Conservation (phyloP, 1,139 yeast species). For the Magnusiomyces suaveolens region DNA sequence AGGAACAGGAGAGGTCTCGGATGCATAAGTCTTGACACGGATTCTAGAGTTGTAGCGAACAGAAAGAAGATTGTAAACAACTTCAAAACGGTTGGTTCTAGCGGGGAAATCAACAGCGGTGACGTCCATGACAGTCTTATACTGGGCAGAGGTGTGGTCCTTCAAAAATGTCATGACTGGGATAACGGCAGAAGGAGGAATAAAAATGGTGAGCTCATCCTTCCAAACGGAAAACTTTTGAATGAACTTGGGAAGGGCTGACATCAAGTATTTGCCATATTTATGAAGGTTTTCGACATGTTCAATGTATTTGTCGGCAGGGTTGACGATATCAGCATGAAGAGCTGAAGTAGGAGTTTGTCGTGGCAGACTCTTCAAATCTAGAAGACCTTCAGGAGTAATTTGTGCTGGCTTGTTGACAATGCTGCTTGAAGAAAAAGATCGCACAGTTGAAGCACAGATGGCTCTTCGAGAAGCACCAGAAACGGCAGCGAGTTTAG, state of each 20-base stretch:
- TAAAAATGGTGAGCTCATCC: slow-evolving; percentile 70
- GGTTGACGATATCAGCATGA: slow-evolving; percentile 59
- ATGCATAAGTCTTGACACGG: slow-evolving; percentile 82
- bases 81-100: slow-evolving; percentile 76
- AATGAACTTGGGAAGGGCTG: slow-evolving; percentile 70
- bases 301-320: slow-evolving; percentile 64
- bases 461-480: neutral
- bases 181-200: slow-evolving; percentile 65
- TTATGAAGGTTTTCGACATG: slow-evolving; percentile 68
- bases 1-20: slow-evolving; percentile 75
- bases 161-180: slow-evolving; percentile 63
- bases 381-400: slow-evolving; percentile 29
- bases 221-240: slow-evolving; percentile 87
- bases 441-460: slow-evolving; percentile 3
- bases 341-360: slow-evolving; percentile 31
- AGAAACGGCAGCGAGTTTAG: neutral
- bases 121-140: slow-evolving; percentile 67
- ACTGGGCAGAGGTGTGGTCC: slow-evolving; percentile 75
- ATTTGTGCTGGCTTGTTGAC: slow-evolving; percentile 18
- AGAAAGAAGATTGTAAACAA: slow-evolving; percentile 71
- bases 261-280: slow-evolving; percentile 71
- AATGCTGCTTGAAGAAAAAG: slow-evolving; percentile 8
- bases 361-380: slow-evolving; percentile 29
- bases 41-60: slow-evolving; percentile 81
- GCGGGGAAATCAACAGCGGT: slow-evolving; percentile 86